Evolutionary conservation across 768 basidiomycete genomes (phyloP).

Genomic region (Baorangia bicolor): DNA sequence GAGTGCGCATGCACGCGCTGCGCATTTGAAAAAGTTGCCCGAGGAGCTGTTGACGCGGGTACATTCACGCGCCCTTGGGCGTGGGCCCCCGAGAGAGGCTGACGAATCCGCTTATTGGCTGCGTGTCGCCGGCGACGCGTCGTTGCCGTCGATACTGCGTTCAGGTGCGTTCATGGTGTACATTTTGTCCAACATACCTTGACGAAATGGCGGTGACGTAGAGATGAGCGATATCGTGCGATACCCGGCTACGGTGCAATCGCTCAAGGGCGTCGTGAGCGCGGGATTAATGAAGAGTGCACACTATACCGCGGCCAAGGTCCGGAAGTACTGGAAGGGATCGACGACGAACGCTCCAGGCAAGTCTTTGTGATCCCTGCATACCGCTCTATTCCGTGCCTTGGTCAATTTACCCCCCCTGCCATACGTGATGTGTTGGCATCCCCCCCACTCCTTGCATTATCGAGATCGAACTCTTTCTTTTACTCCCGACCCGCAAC

Average conservation of each 20-base stretch:
- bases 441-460: conserved; percentile 10
- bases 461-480: background rate
- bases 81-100: conserved; percentile 44
- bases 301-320: conserved; percentile 72
- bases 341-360: background rate
- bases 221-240: conserved; percentile 79
- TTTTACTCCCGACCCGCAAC: background rate
- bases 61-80: conserved; percentile 35
- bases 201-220: conserved; percentile 27
- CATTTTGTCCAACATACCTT: background rate
- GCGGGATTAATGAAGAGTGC: conserved; percentile 79
- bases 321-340: conserved; percentile 79
- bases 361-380: conserved; percentile 6
- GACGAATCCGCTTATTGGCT: conserved; percentile 80
- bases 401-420: background rate
- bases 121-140: conserved; percentile 63
- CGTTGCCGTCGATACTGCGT: conserved; percentile 50
- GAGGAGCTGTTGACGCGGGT: conserved; percentile 59
- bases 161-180: conserved; percentile 42
- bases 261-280: conserved; percentile 81
- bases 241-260: conserved; percentile 80
- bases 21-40: conserved; percentile 79
- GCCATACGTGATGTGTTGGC: background rate
- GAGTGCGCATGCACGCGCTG: conserved; percentile 61
- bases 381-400: background rate